Percentiles rank a stretch among this genome's conserved stretches.
Evolutionary conservation across 108 stramenopile species (phyloP).

Genomic region (Cyclotella atomus): DNA sequence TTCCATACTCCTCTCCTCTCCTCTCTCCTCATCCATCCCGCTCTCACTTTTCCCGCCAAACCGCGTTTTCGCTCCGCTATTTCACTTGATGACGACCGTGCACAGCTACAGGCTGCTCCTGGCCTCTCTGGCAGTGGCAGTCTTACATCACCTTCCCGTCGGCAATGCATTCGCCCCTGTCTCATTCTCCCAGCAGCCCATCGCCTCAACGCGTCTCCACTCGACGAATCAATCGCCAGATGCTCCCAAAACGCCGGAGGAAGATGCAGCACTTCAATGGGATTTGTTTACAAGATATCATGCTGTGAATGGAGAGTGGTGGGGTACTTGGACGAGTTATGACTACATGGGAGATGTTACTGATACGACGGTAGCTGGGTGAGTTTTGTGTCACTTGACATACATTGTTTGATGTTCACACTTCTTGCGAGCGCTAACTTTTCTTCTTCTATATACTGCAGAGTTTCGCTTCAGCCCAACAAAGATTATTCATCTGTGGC

Average conservation of each 20-base stretch:
- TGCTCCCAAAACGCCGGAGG: slow-evolving; percentile 43
- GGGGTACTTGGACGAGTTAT: slow-evolving; percentile 85
- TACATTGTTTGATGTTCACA: not conserved
- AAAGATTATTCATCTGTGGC: slow-evolving; percentile 35
- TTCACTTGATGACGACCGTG: too few species aligned
- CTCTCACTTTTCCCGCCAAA: too few species aligned
- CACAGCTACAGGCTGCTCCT: not conserved
- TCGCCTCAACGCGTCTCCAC: not conserved
- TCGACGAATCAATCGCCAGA: slow-evolving; percentile 29
- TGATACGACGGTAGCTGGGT: slow-evolving; percentile 74
- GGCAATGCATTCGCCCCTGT: not conserved
- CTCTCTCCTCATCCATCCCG: too few species aligned
- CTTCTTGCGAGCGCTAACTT: not conserved
- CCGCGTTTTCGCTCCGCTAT: too few species aligned
- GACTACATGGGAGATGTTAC: slow-evolving; percentile 82
- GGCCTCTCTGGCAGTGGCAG: not conserved
- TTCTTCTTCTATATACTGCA: slow-evolving; percentile 5
- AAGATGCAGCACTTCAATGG: slow-evolving; percentile 80
- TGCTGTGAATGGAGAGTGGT: slow-evolving; percentile 74
- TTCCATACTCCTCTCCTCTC: too few species aligned
- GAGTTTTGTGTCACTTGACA: slow-evolving; percentile 5
- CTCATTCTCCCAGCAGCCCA: not conserved
- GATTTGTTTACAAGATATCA: slow-evolving; percentile 81
- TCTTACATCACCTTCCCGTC: not conserved
- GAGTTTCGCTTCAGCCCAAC: slow-evolving; percentile 55